A percentile compares a stretch with the other conserved stretches of the same genome.
Conservation (phyloP, 2,329 filamentous ascomycete genomes). For the Exophiala spinifera region DNA sequence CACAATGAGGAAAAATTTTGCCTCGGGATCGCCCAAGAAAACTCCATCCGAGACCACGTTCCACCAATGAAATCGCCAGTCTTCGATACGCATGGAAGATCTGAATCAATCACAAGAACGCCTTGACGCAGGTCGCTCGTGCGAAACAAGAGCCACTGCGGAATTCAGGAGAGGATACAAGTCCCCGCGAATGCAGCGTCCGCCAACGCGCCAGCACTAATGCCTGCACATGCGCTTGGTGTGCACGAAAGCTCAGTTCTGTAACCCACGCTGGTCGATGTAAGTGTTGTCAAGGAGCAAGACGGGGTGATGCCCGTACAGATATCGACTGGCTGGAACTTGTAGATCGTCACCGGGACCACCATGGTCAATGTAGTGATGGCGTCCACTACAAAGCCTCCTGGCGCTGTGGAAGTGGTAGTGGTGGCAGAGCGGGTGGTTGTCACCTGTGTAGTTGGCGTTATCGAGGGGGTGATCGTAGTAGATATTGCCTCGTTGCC, state of each 20-base stretch:
- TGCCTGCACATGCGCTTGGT: constrained; percentile 13
- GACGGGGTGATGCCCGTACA: constrained; percentile 15
- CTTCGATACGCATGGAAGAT: neutral
- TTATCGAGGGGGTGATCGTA: neutral
- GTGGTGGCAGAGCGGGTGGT: neutral
- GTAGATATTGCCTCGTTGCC: neutral
- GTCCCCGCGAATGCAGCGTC: constrained; percentile 9
- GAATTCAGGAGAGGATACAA: constrained; percentile 7
- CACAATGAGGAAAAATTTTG: too few relatives aligned
- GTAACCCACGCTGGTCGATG: constrained; percentile 8
- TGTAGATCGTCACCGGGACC: constrained; percentile 17
- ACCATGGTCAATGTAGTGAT: constrained; percentile 16
- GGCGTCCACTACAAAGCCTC: constrained; percentile 9
- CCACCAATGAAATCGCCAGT: too few relatives aligned
- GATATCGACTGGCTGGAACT: constrained; percentile 18
- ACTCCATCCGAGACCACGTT: too few relatives aligned
- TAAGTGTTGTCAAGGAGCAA: constrained; percentile 14
- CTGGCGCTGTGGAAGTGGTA: constrained; percentile 3
- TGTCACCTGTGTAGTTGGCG: neutral
- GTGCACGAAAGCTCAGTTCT: constrained; percentile 24
- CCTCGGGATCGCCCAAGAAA: too few relatives aligned
- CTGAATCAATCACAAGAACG: neutral
- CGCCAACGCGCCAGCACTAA: constrained; percentile 15
- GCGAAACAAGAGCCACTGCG: neutral
- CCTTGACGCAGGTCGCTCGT: neutral